Evolutionary conservation across 2,329 filamentous ascomycete species (phyloP).

Genomic region (Metarhizium robertsii): DNA sequence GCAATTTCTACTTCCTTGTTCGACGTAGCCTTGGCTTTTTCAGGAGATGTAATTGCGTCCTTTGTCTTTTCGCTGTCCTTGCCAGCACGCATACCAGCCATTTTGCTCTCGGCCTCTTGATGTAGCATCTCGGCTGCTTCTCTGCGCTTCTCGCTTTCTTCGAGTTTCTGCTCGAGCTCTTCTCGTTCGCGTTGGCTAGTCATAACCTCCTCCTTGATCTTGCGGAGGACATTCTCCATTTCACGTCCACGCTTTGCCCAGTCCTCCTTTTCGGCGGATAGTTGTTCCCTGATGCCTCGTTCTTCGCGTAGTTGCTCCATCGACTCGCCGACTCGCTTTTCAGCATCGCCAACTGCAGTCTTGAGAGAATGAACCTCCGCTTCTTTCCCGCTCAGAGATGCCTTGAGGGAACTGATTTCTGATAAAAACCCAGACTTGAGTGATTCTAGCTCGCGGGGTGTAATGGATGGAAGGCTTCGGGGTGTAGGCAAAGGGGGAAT

Average conservation of each 20-base stretch:
- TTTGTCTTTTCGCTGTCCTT: constrained; percentile 31
- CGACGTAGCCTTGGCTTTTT: constrained; percentile 26
- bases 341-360: constrained; percentile 78
- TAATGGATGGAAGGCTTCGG: constrained; percentile 81
- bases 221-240: constrained; percentile 72
- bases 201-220: constrained; percentile 74
- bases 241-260: constrained; percentile 83
- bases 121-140: constrained; percentile 68
- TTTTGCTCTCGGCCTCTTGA: constrained; percentile 65
- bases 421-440: constrained; percentile 86
- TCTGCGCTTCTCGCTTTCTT: constrained; percentile 66
- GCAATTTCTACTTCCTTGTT: constrained; percentile 68
- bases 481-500: constrained; percentile 91
- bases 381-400: constrained; percentile 84
- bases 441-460: constrained; percentile 83
- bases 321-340: constrained; percentile 81
- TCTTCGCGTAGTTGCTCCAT: constrained; percentile 78
- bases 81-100: constrained; percentile 62
- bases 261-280: constrained; percentile 64
- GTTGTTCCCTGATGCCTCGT: constrained; percentile 56
- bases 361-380: constrained; percentile 85
- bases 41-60: constrained; percentile 21
- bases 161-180: constrained; percentile 63
- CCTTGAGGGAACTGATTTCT: constrained; percentile 89
- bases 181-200: constrained; percentile 73